Evolutionary conservation across 1,284 basidiomycete species (phyloP).

Genomic region (Wallemia hederae): DNA sequence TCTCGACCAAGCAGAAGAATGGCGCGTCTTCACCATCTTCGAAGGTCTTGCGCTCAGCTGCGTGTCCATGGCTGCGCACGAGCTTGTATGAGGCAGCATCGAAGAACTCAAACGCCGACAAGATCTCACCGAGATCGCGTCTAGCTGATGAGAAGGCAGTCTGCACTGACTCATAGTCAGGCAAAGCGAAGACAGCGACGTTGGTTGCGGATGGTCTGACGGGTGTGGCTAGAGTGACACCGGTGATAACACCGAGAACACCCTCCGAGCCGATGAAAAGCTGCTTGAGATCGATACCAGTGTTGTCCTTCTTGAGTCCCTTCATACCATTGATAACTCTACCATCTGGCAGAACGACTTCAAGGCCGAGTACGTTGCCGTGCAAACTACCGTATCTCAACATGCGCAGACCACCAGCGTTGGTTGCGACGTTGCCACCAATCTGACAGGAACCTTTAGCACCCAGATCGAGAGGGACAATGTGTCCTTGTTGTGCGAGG

Average conservation of each 20-base stretch:
- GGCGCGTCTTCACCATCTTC: constrained; percentile 31
- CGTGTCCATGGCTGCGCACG: constrained; percentile 16
- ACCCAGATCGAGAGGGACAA: constrained; percentile 91
- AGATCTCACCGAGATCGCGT: constrained; percentile 64
- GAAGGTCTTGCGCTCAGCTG: constrained; percentile 14
- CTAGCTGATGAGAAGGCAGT: constrained; percentile 24
- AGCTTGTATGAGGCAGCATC: constrained; percentile 68
- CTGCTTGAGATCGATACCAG: constrained; percentile 90
- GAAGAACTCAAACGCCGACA: constrained; percentile 93
- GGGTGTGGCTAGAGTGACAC: constrained; percentile 80
- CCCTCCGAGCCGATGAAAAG: constrained; percentile 95
- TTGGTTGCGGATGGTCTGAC: constrained; percentile 30
- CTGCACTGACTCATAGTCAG: constrained; percentile 26
- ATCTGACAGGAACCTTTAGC: constrained; percentile 99
- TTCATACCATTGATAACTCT: constrained; percentile 45
- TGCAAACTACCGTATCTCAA: constrained; percentile 86
- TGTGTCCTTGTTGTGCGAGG: constrained; percentile 62
- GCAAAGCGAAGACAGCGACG: constrained; percentile 25
- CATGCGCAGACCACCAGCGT: constrained; percentile 80
- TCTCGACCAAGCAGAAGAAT: constrained; percentile 74
- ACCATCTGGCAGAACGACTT: constrained; percentile 89
- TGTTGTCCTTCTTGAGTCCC: constrained; percentile 80
- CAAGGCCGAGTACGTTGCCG: constrained; percentile 82
- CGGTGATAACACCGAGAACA: constrained; percentile 81
- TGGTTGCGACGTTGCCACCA: constrained; percentile 89